These are phyloP conservation scores for Aspergillus pseudoterreus DNA, from an alignment of 2,329 filamentous ascomycete species.

Conservation along the genomic window DNA sequence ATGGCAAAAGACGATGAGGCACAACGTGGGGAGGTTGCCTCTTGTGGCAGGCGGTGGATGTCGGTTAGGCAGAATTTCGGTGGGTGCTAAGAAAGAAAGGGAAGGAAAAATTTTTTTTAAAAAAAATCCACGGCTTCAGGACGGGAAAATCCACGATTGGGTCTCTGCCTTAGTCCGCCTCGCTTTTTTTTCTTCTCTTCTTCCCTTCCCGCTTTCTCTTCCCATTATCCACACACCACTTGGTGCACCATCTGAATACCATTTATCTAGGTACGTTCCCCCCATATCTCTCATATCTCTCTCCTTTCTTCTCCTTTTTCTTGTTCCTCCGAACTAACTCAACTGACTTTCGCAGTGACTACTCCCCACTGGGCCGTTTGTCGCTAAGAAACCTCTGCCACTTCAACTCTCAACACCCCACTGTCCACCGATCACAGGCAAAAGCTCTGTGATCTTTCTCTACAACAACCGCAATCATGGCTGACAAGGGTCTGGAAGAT, in stretches of 20 bases:
- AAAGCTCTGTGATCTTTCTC: constrained; percentile 67
- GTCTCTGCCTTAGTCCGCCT: background rate
- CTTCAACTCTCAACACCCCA: constrained; percentile 29
- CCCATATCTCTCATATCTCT: background rate
- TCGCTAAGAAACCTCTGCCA: constrained; percentile 30
- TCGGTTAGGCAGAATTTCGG: constrained; percentile 19
- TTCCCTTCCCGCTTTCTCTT: constrained; percentile 19
- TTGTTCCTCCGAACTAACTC: background rate
- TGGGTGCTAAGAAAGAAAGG: constrained; percentile 16
- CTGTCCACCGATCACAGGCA: constrained; percentile 57
- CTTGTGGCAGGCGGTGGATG: constrained; percentile 17
- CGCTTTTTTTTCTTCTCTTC: constrained; percentile 9
- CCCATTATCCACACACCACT: constrained; percentile 16
- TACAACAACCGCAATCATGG: constrained; percentile 82
- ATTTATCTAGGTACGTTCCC: background rate
- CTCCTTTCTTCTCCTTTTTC: background rate
- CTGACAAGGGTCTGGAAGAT: constrained; percentile 98
- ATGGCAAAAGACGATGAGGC: constrained; percentile 5
- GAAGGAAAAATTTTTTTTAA: constrained; percentile 12
- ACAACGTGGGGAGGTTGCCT: constrained; percentile 7
- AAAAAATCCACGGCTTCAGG: background rate
- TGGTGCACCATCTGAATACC: constrained; percentile 1
- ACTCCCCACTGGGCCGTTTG: constrained; percentile 19
- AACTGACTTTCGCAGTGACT: constrained; percentile 1
- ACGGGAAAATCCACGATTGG: background rate